Conservation (phyloP, 129 eudicot genomes). For the Centella asiatica region DNA sequence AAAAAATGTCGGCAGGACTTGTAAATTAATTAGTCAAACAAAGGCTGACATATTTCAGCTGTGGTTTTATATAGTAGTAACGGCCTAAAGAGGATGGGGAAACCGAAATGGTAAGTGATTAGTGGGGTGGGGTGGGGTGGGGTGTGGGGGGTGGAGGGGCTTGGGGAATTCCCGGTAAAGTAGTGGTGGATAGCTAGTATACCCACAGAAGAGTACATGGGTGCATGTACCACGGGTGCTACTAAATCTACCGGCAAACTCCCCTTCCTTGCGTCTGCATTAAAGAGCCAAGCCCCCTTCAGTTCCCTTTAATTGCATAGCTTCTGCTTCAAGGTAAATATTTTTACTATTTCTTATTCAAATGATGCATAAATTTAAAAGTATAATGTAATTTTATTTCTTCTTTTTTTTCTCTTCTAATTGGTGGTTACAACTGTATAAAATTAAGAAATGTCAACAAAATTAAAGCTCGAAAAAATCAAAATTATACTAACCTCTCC, state of each 20-base stretch:
- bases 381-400: background rate
- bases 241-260: constrained; percentile 12
- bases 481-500: no score
- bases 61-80: no score
- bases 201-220: constrained; percentile 23
- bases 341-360: constrained; percentile 8
- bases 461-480: no score
- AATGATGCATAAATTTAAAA: background rate
- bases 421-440: no score
- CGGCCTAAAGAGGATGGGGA: background rate
- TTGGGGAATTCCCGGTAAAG: constrained; percentile 17
- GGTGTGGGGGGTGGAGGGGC: constrained; percentile 9
- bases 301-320: background rate
- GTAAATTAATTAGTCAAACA: background rate
- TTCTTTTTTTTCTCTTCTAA: background rate
- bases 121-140: background rate
- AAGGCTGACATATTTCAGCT: no score
- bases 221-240: constrained; percentile 29
- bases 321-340: constrained; percentile 9
- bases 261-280: constrained; percentile 13
- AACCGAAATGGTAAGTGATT: constrained; percentile 12
- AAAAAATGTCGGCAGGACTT: background rate
- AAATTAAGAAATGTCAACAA: no score
- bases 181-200: background rate
- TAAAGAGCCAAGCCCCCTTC: background rate